A percentile compares a stretch with the other conserved stretches of the same genome.
These are phyloP conservation scores for Trametes sanguinea DNA, from an alignment of 768 basidiomycete species.

Conservation along the genomic window DNA sequence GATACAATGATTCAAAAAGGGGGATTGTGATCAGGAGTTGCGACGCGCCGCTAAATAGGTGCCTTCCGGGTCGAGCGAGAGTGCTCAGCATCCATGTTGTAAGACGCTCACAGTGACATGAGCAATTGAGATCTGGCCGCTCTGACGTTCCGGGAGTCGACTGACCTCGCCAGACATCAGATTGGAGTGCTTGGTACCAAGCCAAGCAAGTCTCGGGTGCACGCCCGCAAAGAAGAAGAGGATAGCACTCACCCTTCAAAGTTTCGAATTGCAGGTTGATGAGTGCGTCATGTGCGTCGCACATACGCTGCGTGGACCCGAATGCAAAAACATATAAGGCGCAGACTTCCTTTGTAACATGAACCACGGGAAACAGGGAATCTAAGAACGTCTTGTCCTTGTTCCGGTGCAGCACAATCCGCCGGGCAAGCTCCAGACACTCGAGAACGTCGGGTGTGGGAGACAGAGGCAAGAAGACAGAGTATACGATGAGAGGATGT, in stretches of 20 bases:
- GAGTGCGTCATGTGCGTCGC: slow-evolving; percentile 37
- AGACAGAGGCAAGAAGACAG: slow-evolving; percentile 42
- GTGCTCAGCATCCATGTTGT: no score
- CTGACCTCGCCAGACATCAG: no score
- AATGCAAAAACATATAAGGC: slow-evolving; percentile 62
- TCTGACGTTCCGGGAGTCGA: no score
- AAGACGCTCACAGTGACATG: no score
- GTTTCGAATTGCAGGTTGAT: slow-evolving; percentile 47
- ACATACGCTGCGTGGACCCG: slow-evolving; percentile 37
- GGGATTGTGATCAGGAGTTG: no score
- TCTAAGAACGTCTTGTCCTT: slow-evolving; percentile 43
- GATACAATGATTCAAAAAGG: neutral
- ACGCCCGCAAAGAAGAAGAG: neutral
- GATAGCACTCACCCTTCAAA: slow-evolving; percentile 48
- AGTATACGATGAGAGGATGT: slow-evolving; percentile 46
- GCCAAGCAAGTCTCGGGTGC: neutral
- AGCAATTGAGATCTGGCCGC: no score
- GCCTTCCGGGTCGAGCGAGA: no score
- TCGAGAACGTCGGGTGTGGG: slow-evolving; percentile 37
- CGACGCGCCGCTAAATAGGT: no score
- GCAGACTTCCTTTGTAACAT: slow-evolving; percentile 45
- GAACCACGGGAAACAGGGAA: slow-evolving; percentile 53
- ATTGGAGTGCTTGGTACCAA: no score
- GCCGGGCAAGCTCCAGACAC: slow-evolving; percentile 57
- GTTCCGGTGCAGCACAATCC: slow-evolving; percentile 45